These are phyloP conservation scores for Kluyveromyces marxianus DNA, from an alignment of 1,139 yeast genomes.

Conservation along the genomic window DNA sequence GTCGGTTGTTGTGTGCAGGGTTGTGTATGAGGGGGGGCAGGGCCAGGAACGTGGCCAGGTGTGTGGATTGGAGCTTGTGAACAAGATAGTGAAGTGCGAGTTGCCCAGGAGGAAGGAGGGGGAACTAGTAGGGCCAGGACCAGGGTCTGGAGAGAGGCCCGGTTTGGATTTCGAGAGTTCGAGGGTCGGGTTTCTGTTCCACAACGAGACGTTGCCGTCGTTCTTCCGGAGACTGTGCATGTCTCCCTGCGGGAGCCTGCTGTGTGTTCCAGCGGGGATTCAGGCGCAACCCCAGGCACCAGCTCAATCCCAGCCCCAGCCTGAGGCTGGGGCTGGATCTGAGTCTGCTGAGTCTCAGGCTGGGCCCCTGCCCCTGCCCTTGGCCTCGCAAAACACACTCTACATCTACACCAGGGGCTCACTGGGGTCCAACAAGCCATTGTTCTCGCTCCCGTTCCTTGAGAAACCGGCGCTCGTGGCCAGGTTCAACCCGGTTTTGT, in stretches of 20 bases:
- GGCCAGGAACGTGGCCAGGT: too few species aligned
- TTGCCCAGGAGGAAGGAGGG: slow-evolving; percentile 19
- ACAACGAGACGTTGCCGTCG: slow-evolving; percentile 80
- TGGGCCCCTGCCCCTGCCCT: too few species aligned
- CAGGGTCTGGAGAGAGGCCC: too few species aligned
- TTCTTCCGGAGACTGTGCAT: slow-evolving; percentile 80
- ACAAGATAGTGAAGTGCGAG: slow-evolving; percentile 25
- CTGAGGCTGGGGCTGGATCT: too few species aligned
- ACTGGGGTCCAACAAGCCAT: slow-evolving; percentile 45
- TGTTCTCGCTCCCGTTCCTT: slow-evolving; percentile 72
- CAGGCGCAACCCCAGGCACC: too few species aligned
- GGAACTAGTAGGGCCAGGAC: slow-evolving; percentile 7
- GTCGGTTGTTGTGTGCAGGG: slow-evolving; percentile 56
- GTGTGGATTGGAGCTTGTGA: slow-evolving; percentile 20
- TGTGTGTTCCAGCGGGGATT: slow-evolving; percentile 75
- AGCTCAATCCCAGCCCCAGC: too few species aligned
- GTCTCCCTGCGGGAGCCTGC: slow-evolving; percentile 81
- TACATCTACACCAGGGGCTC: slow-evolving; percentile 70
- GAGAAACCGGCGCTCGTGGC: slow-evolving; percentile 80
- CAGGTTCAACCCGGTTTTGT: slow-evolving; percentile 63
- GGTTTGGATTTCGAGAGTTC: slow-evolving; percentile 17
- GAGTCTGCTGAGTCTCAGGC: too few species aligned
- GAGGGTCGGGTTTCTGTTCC: slow-evolving; percentile 47
- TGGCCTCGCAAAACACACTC: slow-evolving; percentile 46
- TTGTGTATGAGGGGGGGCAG: slow-evolving; percentile 13